Evolutionary conservation across 306 rosid genomes (phyloP).

Genomic region (Cicer pinnatifidum): DNA sequence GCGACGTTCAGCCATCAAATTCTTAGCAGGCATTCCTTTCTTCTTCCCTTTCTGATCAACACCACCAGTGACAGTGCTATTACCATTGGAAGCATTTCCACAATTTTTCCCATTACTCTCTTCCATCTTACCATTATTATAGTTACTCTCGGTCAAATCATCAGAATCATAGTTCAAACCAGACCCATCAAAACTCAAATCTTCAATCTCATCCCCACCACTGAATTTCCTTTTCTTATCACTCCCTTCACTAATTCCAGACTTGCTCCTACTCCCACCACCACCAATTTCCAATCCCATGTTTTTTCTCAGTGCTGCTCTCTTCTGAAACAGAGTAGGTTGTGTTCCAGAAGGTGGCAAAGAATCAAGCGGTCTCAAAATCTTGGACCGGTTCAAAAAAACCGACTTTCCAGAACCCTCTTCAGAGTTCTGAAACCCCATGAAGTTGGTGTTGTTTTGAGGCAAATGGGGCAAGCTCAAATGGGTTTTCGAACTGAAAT

Average conservation of each 20-base stretch:
- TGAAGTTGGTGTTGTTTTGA: slow-evolving; percentile 37
- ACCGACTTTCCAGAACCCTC: slow-evolving; percentile 52
- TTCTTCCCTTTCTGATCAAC: slow-evolving; percentile 84
- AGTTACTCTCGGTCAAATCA: slow-evolving; percentile 59
- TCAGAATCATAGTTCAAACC: slow-evolving; percentile 86
- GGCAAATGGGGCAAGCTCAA: slow-evolving; percentile 43
- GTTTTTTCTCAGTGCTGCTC: slow-evolving; percentile 75
- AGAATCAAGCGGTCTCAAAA: slow-evolving; percentile 68
- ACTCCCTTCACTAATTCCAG: slow-evolving; percentile 45
- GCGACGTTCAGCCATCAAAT: slow-evolving; percentile 96
- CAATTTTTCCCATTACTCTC: slow-evolving; percentile 55
- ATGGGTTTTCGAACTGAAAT: slow-evolving; percentile 47
- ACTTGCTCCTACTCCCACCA: neutral
- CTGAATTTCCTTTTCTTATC: slow-evolving; percentile 58
- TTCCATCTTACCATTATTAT: slow-evolving; percentile 47
- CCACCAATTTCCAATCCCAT: slow-evolving; percentile 34
- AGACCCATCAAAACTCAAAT: slow-evolving; percentile 68
- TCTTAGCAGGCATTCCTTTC: slow-evolving; percentile 94
- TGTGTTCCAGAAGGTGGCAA: slow-evolving; percentile 71
- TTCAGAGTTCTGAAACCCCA: slow-evolving; percentile 57
- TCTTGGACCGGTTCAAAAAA: slow-evolving; percentile 62
- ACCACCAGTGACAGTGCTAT: slow-evolving; percentile 52
- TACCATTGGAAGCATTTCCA: slow-evolving; percentile 64
- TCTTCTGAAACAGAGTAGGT: slow-evolving; percentile 88
- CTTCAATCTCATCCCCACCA: slow-evolving; percentile 58